These are phyloP conservation scores for Coemansia sp. DNA, from an alignment of 192 early-diverging fungal genomes.

Conservation along the genomic window DNA sequence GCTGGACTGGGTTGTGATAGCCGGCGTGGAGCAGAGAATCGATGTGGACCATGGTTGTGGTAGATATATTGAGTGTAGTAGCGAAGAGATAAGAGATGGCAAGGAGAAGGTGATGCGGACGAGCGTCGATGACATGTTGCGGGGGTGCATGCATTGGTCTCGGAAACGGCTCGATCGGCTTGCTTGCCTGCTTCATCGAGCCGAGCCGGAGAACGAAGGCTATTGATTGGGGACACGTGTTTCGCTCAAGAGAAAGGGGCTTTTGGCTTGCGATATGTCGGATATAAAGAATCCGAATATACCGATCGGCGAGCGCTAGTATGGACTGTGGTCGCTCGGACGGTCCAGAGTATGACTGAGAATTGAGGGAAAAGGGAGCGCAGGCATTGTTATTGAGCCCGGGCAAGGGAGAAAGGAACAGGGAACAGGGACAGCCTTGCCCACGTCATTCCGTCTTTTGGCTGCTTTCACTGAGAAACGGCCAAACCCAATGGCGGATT, in stretches of 20 bases:
- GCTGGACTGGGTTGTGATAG: constrained; percentile 77
- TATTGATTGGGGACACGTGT: background rate
- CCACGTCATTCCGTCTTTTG: background rate
- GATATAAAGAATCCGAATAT: background rate
- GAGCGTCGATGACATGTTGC: background rate
- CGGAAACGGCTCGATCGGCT: constrained; percentile 8
- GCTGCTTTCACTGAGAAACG: background rate
- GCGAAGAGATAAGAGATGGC: background rate
- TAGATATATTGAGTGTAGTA: background rate
- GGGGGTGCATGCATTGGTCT: background rate
- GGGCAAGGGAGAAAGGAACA: background rate
- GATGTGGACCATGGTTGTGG: constrained; percentile 46
- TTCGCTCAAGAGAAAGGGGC: background rate
- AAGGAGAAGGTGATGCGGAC: background rate
- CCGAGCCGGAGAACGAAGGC: background rate
- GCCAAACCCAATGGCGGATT: background rate
- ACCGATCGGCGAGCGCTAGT: background rate
- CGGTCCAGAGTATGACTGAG: background rate
- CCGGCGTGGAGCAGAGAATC: constrained; percentile 86
- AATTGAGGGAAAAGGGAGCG: background rate
- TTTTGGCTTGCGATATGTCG: background rate
- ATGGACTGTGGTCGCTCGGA: background rate
- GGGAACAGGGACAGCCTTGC: background rate
- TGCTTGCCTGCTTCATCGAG: background rate
- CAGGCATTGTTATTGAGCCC: background rate